Evolutionary conservation across 495 filamentous ascomycete genomes (phyloP).

Genomic region (Letharia lupina): DNA sequence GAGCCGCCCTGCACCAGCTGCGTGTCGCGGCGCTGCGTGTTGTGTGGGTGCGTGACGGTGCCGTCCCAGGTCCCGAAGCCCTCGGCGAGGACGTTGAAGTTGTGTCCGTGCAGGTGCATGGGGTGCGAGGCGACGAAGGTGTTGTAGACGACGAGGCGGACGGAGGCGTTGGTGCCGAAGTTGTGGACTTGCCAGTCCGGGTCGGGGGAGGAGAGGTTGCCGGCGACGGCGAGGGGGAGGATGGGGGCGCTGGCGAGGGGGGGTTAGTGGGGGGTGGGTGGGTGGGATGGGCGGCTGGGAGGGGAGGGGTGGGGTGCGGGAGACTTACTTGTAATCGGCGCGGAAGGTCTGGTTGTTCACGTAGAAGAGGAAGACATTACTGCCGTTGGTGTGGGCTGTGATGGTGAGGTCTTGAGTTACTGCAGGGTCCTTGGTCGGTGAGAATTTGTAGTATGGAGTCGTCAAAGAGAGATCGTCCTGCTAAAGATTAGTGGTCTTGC

Average conservation of each 20-base stretch:
- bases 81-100: slow-evolving; percentile 34
- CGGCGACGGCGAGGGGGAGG: slow-evolving; percentile 43
- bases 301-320: background rate
- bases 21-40: slow-evolving; percentile 52
- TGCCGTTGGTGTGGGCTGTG: slow-evolving; percentile 41
- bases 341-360: slow-evolving; percentile 49
- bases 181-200: slow-evolving; percentile 47
- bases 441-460: slow-evolving; percentile 44
- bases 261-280: background rate
- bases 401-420: slow-evolving; percentile 45
- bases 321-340: slow-evolving; percentile 46
- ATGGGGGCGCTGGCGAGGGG: slow-evolving; percentile 32
- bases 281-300: background rate
- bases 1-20: slow-evolving; percentile 40
- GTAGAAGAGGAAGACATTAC: slow-evolving; percentile 45
- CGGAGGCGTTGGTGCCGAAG: slow-evolving; percentile 43
- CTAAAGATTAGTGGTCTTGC: slow-evolving; percentile 30
- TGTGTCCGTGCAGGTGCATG: slow-evolving; percentile 38
- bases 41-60: slow-evolving; percentile 24
- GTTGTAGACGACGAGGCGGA: slow-evolving; percentile 52
- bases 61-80: slow-evolving; percentile 29
- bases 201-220: slow-evolving; percentile 44
- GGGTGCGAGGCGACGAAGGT: slow-evolving; percentile 29
- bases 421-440: slow-evolving; percentile 38
- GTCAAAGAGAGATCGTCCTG: slow-evolving; percentile 43